phyloP scores from a whole-genome alignment of 2,329 filamentous ascomycete genomes.

The Fusarium sp. region DNA sequence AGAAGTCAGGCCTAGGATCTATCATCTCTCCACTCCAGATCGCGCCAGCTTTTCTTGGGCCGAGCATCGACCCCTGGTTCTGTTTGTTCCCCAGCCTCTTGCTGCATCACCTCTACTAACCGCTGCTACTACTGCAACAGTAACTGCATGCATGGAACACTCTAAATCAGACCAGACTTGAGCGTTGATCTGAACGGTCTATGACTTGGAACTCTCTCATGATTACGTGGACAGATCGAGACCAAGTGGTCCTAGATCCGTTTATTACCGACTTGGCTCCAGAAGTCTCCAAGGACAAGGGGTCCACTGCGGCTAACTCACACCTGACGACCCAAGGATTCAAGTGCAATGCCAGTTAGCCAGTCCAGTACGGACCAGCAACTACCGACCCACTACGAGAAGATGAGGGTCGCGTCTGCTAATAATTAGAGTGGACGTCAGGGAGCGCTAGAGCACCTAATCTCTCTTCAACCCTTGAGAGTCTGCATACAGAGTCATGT shows the following conservation, averaged over 20 bases:
- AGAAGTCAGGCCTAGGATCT: slow-evolving; percentile 25
- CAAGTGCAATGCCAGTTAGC: not conserved
- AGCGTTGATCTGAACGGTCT: not conserved
- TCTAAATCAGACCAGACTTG: not conserved
- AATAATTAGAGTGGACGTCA: slow-evolving; percentile 16
- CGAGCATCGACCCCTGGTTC: slow-evolving; percentile 21
- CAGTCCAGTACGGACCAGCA: not conserved
- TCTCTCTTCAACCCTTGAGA: slow-evolving; percentile 16
- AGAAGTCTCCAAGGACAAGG: slow-evolving; percentile 8
- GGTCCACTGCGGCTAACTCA: slow-evolving; percentile 13
- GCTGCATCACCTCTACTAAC: slow-evolving; percentile 1
- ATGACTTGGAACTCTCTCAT: not conserved
- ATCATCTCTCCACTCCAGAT: slow-evolving; percentile 45
- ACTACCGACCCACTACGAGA: slow-evolving; percentile 31
- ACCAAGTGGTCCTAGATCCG: slow-evolving; percentile 2
- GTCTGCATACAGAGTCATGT: slow-evolving; percentile 26
- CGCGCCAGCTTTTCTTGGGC: slow-evolving; percentile 40
- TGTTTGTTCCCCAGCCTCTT: slow-evolving; percentile 16
- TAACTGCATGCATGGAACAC: not conserved
- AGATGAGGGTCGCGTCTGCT: slow-evolving; percentile 13
- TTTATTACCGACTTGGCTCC: slow-evolving; percentile 10
- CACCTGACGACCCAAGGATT: not conserved
- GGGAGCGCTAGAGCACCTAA: slow-evolving; percentile 22
- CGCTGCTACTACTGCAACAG: not conserved
- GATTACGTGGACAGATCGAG: slow-evolving; percentile 1